Conservation (phyloP, 371 early-diverging fungal species). For the Syncephalis fuscata region DNA sequence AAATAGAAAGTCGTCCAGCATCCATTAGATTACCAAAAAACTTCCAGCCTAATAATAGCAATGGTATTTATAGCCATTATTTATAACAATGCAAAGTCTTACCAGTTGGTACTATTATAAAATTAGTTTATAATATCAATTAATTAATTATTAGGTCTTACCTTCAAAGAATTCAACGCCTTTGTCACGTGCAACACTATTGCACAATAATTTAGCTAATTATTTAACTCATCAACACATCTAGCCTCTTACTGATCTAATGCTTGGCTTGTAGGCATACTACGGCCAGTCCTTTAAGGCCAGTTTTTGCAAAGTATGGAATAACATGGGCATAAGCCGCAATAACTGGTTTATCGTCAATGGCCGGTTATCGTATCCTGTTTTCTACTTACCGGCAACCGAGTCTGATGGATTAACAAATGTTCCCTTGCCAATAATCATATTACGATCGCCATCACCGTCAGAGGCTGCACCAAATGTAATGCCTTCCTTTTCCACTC, state of each 20-base stretch:
- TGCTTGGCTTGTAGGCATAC: constrained; percentile 91
- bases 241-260: constrained; percentile 31
- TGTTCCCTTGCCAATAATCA: constrained; percentile 83
- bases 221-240: no score
- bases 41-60: constrained; percentile 81
- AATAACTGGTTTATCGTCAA: constrained; percentile 26
- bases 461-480: constrained; percentile 92
- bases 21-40: constrained; percentile 99
- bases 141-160: no score
- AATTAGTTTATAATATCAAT: no score
- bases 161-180: constrained; percentile 63
- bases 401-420: constrained; percentile 97
- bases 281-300: constrained; percentile 84
- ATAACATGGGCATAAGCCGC: constrained; percentile 78
- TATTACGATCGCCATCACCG: constrained; percentile 90
- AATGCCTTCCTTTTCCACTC: constrained; percentile 60
- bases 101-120: no score
- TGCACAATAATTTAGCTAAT: no score
- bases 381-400: constrained; percentile 38
- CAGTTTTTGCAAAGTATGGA: constrained; percentile 80
- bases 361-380: no score
- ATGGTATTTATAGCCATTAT: no score
- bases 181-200: constrained; percentile 72
- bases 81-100: no score
- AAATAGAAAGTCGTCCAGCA: constrained; percentile 83